Evolutionary conservation across 768 basidiomycete genomes (phyloP).

Genomic region (Nidularia sp.): DNA sequence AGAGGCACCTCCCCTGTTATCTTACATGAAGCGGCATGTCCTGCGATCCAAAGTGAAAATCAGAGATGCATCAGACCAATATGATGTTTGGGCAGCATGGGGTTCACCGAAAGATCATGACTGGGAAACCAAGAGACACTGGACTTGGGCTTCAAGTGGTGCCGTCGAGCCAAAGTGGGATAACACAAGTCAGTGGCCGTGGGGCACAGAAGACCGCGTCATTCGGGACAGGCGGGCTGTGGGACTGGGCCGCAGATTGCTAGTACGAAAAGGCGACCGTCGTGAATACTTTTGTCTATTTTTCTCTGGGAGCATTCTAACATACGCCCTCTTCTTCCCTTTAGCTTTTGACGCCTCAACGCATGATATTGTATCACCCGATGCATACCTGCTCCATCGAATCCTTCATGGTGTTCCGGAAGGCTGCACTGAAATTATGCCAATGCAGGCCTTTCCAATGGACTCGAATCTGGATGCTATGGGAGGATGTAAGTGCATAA

Average conservation of each 20-base stretch:
- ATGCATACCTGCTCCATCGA: constrained; percentile 75
- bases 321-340: constrained; percentile 5
- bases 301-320: neutral
- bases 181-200: constrained; percentile 41
- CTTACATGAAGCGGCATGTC: constrained; percentile 79
- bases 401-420: constrained; percentile 86
- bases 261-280: constrained; percentile 64
- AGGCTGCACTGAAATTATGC: constrained; percentile 70
- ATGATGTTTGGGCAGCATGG: constrained; percentile 83
- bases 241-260: constrained; percentile 74
- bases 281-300: constrained; percentile 49
- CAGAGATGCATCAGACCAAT: constrained; percentile 71
- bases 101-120: constrained; percentile 34
- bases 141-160: constrained; percentile 63
- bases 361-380: constrained; percentile 47
- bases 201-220: constrained; percentile 51
- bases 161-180: constrained; percentile 77
- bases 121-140: constrained; percentile 29
- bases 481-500: constrained; percentile 69
- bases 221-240: constrained; percentile 65
- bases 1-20: constrained; percentile 54
- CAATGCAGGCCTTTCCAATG: constrained; percentile 83
- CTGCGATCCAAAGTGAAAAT: constrained; percentile 88
- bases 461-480: constrained; percentile 94
- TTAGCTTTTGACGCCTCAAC: constrained; percentile 51